phyloP scores from a whole-genome alignment of 345 rosid genomes.

The Passiflora organensis region DNA sequence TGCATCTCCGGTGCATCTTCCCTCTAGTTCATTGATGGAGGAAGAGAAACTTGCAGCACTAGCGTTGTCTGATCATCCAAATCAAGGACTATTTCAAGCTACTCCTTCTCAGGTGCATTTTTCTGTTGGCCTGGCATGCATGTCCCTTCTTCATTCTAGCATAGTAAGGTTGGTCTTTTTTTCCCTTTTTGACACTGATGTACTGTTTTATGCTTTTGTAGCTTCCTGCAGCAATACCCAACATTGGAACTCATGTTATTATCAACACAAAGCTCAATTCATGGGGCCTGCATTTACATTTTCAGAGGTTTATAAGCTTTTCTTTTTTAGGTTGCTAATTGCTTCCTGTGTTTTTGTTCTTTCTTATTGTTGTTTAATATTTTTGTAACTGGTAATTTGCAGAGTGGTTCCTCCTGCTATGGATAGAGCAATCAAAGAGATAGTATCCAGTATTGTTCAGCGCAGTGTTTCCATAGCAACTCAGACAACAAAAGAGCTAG shows the following conservation, averaged over 20 bases:
- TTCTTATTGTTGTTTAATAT: neutral
- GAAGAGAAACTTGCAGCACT: conserved; percentile 75
- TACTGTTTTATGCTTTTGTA: conserved; percentile 25
- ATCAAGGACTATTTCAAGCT: conserved; percentile 76
- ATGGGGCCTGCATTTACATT: conserved; percentile 71
- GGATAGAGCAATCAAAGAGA: conserved; percentile 95
- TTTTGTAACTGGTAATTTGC: conserved; percentile 11
- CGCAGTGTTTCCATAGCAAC: conserved; percentile 97
- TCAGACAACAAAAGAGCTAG: conserved; percentile 97
- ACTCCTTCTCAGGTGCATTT: conserved; percentile 65
- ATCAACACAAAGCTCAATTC: conserved; percentile 71
- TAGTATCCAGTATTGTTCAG: conserved; percentile 84
- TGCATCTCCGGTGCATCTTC: conserved; percentile 55
- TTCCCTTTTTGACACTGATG: no score
- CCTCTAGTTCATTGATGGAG: conserved; percentile 62
- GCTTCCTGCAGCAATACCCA: conserved; percentile 71
- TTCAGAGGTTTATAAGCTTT: conserved; percentile 69
- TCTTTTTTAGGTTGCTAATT: conserved; percentile 1
- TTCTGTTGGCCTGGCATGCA: conserved; percentile 56
- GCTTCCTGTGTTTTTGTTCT: neutral
- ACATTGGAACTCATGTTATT: conserved; percentile 73
- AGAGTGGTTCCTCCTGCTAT: conserved; percentile 88
- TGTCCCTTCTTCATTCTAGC: neutral
- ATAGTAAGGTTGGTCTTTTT: conserved; percentile 1
- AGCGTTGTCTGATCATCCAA: conserved; percentile 72